Evolutionary conservation across 305 asterid species (phyloP).

Genomic region (Monarda citriodora): DNA sequence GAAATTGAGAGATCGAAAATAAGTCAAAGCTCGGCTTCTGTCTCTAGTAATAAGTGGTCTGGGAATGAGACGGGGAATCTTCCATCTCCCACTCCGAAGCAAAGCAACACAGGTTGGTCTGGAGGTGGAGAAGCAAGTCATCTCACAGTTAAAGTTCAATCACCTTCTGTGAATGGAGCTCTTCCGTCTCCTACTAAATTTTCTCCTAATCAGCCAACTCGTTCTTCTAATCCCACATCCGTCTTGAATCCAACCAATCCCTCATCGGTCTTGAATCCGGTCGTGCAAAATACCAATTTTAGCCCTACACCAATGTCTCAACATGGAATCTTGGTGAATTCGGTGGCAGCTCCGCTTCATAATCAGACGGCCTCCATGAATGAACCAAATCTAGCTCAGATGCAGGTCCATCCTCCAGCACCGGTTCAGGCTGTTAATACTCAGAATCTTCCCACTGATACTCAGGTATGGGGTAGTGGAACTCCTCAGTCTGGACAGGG

Average conservation of each 20-base stretch:
- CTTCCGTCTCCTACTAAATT: constrained; percentile 54
- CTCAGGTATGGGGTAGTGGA: constrained; percentile 39
- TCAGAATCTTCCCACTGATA: constrained; percentile 53
- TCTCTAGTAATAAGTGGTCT: constrained; percentile 50
- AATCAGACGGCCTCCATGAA: constrained; percentile 30
- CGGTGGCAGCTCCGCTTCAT: constrained; percentile 36
- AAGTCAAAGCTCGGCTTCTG: constrained; percentile 37
- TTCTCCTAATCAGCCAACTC: constrained; percentile 34
- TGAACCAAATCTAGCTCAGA: constrained; percentile 44
- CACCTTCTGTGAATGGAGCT: constrained; percentile 38
- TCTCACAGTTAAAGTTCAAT: constrained; percentile 37
- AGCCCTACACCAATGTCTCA: constrained; percentile 52
- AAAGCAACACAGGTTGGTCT: constrained; percentile 34
- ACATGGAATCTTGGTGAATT: constrained; percentile 26
- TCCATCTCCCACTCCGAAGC: constrained; percentile 87
- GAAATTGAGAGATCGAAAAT: constrained; percentile 38
- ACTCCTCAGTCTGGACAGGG: constrained; percentile 43
- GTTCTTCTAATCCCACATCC: constrained; percentile 42
- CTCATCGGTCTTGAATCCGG: constrained; percentile 46
- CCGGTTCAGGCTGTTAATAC: constrained; percentile 38
- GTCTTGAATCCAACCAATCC: constrained; percentile 48
- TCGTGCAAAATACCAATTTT: constrained; percentile 40
- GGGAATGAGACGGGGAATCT: constrained; percentile 44
- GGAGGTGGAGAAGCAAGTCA: constrained; percentile 36
- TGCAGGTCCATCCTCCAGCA: constrained; percentile 35